Percentiles rank a stretch among this genome's conserved stretches.
These are phyloP conservation scores for Salvia hispanica DNA, from an alignment of 257 asterid genomes.

Conservation along the genomic window DNA sequence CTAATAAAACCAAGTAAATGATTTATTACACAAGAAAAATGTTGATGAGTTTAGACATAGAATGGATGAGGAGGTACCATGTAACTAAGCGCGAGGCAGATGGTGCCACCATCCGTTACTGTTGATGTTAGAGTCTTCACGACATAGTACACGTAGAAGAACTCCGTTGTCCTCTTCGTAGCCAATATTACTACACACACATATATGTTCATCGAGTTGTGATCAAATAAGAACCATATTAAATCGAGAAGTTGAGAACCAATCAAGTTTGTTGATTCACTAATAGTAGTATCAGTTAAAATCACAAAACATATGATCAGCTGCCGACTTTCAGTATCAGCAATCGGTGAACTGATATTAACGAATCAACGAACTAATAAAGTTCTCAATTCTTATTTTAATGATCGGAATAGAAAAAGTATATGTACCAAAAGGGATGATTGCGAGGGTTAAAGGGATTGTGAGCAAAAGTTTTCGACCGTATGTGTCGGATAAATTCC, in stretches of 20 bases:
- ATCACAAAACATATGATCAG: no score
- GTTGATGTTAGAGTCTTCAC: conserved; percentile 51
- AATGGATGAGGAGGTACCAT: conserved; percentile 31
- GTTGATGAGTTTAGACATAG: no score
- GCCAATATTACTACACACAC: conserved; percentile 51
- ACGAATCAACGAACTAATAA: no score
- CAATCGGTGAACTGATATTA: no score
- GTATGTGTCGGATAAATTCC: conserved; percentile 53
- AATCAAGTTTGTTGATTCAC: no score
- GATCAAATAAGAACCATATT: no score
- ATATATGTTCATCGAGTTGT: no score
- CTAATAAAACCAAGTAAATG: conserved; percentile 19
- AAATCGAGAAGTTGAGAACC: no score
- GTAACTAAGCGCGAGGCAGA: conserved; percentile 54
- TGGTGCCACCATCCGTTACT: conserved; percentile 52
- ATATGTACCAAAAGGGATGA: conserved; percentile 47
- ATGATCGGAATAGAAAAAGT: not conserved
- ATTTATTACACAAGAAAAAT: no score
- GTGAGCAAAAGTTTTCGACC: conserved; percentile 60
- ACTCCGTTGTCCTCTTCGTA: conserved; percentile 44
- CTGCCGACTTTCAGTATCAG: no score
- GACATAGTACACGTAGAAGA: conserved; percentile 55
- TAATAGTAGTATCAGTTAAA: no score
- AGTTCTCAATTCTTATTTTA: no score
- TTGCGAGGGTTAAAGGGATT: conserved; percentile 45